Conservation (phyloP, 129 eudicot species). For the Flaveria ramosissima region DNA sequence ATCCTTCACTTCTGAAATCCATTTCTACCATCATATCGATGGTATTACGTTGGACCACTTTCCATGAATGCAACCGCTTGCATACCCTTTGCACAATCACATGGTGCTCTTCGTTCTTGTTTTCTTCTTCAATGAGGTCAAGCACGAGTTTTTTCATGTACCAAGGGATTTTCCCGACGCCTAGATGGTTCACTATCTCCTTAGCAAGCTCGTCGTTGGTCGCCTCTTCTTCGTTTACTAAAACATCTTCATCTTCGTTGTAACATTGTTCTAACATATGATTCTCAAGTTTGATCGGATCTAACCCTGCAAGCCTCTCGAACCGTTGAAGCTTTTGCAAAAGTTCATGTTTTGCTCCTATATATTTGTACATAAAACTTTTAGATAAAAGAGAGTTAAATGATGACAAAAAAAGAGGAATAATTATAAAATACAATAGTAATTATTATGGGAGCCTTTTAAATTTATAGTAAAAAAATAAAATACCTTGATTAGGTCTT, state of each 20-base stretch:
- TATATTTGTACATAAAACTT: background rate
- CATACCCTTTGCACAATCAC: slow-evolving; percentile 52
- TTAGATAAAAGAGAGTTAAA: background rate
- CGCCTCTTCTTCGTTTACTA: slow-evolving; percentile 11
- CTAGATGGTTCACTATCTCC: slow-evolving; percentile 39
- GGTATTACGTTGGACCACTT: slow-evolving; percentile 68
- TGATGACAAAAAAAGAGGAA: too few relatives aligned
- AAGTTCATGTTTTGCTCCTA: slow-evolving; percentile 80
- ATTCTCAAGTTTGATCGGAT: slow-evolving; percentile 83
- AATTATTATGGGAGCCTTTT: background rate
- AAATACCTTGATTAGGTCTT: background rate
- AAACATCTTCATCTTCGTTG: slow-evolving; percentile 41
- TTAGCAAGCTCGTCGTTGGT: slow-evolving; percentile 28
- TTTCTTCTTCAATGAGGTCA: slow-evolving; percentile 67
- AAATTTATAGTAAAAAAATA: background rate
- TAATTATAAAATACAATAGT: background rate
- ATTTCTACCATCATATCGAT: slow-evolving; percentile 90
- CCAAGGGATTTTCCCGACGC: slow-evolving; percentile 46
- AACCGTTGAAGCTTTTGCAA: slow-evolving; percentile 77
- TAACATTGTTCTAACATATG: slow-evolving; percentile 59
- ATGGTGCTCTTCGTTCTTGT: slow-evolving; percentile 31
- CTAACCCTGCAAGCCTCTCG: slow-evolving; percentile 82
- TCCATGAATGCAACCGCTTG: slow-evolving; percentile 75
- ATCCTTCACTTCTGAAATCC: slow-evolving; percentile 62
- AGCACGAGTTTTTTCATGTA: slow-evolving; percentile 63